Evolutionary conservation across 2,329 filamentous ascomycete genomes (phyloP), one percentile per base, ranked within the genome.

Genomic region (Colletotrichum paranaense): DNA sequence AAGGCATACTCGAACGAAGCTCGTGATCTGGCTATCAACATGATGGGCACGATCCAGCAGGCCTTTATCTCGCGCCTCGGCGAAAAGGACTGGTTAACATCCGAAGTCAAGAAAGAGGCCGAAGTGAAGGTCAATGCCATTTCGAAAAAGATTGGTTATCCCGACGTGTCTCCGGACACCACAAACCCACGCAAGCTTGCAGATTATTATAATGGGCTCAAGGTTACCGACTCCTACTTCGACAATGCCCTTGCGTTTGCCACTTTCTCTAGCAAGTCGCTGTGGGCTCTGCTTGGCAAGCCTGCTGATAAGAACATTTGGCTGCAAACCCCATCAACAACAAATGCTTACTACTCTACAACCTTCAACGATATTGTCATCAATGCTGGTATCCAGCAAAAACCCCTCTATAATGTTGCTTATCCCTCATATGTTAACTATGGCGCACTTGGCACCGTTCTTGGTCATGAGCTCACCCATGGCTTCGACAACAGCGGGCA

Each of bases 41-140:
- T 95, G 75, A 88, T 94, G n/a, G 88, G 88, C 16, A 90, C 93
- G 75, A 92, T 95, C 78, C 93, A 93, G 80, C 84, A 88, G n/a
- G 87, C 89, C 19, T 94, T 94, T 77, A 87, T 89, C 2, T 78
- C 88, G 65, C 92, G 89, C 68, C 82, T 94, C 46, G 84, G 87
- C 28, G 81, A 83, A 1, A 89, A 89, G 0, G 82, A 86, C 16
- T 94, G 92, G 92, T 92, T 93, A 87, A 89, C 90, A 46, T 82
- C 89, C 2, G 85, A 88, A 53, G 89, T 91, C 32, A 88, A 88
- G 62, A 84, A 88, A 67, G 83, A 90, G 5, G 91, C 91, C 3
- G 88, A 90, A 56, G 83, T 91, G 63, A 94, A 93, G 78, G 88
- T 93, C 2, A 85, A 90, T 74, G 90, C 92, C 68, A 92, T 93